Base-by-base conservation (phyloP, 768 basidiomycete species). In the Termitomyces sp. region DNA sequence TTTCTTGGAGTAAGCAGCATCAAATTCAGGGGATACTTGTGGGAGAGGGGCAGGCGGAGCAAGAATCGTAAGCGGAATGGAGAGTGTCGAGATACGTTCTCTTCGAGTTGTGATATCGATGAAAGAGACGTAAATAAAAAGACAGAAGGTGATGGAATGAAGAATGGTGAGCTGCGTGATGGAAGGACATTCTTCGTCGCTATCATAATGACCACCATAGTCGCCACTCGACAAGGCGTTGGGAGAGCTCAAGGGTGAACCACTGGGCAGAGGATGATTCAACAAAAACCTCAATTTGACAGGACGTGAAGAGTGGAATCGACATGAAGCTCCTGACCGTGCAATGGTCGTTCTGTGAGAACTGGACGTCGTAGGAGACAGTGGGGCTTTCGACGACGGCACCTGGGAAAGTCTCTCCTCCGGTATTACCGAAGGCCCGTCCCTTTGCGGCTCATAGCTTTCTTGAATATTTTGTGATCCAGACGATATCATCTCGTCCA, bases 281-380 rank as follows among this genome's bases (percentile, higher is more conserved):
- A 98, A 75, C 27, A 95, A 74, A 56, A 98, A 89, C 3, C 93
- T 84, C 36, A 92, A 76, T 59, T 80, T 88, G 56, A 94, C 81
- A 3, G 88, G 79, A 13, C 80, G 81, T 42, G 82, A 78, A 0
- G 85, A 82, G 61, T 97, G 94, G 66, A 97, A 94, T 43, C 93
- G 86, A 67, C 93, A 94, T 18, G 92, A 88, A 40, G 94, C 94
- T 43, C 96, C 96, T 13, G 94, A 94, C 7, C 88, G 82, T 12
- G 92, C 86, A 25, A 98, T 75, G 48, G 86, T 76, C 3, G 78
- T 75, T 36, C 76, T 72, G 60, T 60, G 54, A 27, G 53, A 60
- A 29, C 32, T 48, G 6, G 13, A 15, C 22, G 41, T 23, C 11
- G 18, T 27, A 3, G 39, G 46, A 41, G 43, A 80, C 79, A 39